A percentile compares a stretch with the other conserved stretches of the same genome.
Conservation (phyloP, 2,329 filamentous ascomycete genomes). For the Sporothrix protearum region DNA sequence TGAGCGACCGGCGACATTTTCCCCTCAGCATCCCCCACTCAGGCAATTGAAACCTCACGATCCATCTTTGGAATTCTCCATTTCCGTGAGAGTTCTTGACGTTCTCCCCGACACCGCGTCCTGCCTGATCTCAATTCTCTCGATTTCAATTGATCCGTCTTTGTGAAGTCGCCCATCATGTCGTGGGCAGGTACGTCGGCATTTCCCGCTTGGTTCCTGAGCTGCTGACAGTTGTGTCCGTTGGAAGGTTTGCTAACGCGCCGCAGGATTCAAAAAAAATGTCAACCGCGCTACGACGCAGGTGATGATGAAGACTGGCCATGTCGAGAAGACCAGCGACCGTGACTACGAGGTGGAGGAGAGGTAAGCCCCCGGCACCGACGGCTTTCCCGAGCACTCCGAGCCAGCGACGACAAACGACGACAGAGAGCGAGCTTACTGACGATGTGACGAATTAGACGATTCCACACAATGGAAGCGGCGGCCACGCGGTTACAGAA, state of each 20-base stretch:
- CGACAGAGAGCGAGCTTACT: neutral
- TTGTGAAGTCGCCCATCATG: constrained; percentile 36
- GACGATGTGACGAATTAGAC: constrained; percentile 48
- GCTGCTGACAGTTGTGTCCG: neutral
- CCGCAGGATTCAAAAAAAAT: constrained; percentile 82
- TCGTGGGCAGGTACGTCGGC: constrained; percentile 45
- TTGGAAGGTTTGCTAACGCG: neutral
- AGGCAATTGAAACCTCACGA: neutral
- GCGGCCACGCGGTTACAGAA: constrained; percentile 90
- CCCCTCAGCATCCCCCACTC: neutral
- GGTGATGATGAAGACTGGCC: constrained; percentile 99
- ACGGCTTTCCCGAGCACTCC: neutral
- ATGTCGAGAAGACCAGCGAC: constrained; percentile 98
- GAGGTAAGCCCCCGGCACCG: constrained; percentile 49
- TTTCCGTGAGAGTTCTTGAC: neutral
- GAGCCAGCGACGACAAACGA: neutral
- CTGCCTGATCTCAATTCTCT: neutral
- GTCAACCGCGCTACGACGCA: constrained; percentile 98
- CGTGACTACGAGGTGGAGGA: constrained; percentile 98
- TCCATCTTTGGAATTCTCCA: neutral
- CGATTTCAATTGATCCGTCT: neutral
- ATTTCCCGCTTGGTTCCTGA: constrained; percentile 4
- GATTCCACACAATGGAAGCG: constrained; percentile 95
- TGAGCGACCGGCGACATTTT: neutral
- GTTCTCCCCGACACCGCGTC: neutral